Base-by-base conservation (phyloP, 1,284 basidiomycete genomes). In the Uromyces viciae-fabae region DNA sequence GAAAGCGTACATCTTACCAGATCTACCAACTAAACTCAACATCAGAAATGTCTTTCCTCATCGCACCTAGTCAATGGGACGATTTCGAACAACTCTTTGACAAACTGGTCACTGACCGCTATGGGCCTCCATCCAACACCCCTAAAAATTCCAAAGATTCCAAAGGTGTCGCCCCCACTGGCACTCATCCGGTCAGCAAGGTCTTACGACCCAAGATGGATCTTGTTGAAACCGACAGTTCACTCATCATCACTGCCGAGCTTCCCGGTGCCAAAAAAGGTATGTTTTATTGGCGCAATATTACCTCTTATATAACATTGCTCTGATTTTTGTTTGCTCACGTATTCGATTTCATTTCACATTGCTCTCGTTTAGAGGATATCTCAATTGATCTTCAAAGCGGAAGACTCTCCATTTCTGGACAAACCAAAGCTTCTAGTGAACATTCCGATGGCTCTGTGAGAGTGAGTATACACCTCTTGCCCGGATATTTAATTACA, bases 311-410 rank as follows among this genome's bases (percentile, higher is more conserved):
- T 31, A 5, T 73, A 56, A n/a, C 25, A 2, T 69, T 28, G 64
- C 40, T 42, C 25, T 73, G 11, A 0, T 25, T n/a, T 42, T 46
- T 25, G 28, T 22, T 8, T 43, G 8, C 40, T 15, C 36, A n/a
- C n/a, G 33, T 38, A 5, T 49, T n/a, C 14, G 5, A 28, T 38
- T 31, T 11, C 40, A 22, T 46, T 38, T 56, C 31, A n/a, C 9
- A 15, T 58, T 31, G 22, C 9, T 58, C n/a, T 58, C 40, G 28
- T 52, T 33, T 22, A 80, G 78, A 74, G 78, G 78, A 80, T 36
- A 80, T 80, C 25, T 80, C 78, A 1, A 80, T 80, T 54, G 78
- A 80, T 62, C 78, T 80, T 15, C 68, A 72, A 19, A 43, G 73
- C 9, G 78, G 78, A 25, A 68, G 69, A 38, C 28, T 80, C 9